phyloP scores from a whole-genome alignment of 768 basidiomycete genomes.

The Pholiota microspora region DNA sequence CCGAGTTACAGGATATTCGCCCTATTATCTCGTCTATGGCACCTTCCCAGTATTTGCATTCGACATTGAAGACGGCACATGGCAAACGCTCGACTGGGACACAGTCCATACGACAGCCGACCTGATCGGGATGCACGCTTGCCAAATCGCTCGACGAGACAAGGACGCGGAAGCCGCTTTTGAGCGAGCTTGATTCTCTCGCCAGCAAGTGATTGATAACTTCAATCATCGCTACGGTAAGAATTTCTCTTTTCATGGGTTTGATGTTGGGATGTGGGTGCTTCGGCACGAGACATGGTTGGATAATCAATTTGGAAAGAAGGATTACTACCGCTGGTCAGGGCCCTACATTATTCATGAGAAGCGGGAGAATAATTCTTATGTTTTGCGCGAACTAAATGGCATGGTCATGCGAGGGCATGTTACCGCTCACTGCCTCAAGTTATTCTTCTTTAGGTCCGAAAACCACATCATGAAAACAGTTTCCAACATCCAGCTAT shows the following conservation, averaged over 20 bases:
- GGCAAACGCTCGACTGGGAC: constrained; percentile 26
- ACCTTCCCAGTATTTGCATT: constrained; percentile 26
- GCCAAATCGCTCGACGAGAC: constrained; percentile 21
- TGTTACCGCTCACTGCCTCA: constrained; percentile 15
- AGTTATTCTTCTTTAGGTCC: constrained; percentile 16
- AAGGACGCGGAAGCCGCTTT: constrained; percentile 13
- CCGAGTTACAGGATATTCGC: constrained; percentile 27
- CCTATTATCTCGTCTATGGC: constrained; percentile 30
- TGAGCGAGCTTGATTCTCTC: constrained; percentile 8
- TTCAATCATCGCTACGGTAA: constrained; percentile 16
- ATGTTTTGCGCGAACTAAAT: constrained; percentile 19
- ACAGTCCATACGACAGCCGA: constrained; percentile 20
- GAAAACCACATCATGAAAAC: constrained; percentile 17
- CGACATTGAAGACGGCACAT: constrained; percentile 26
- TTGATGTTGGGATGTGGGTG: constrained; percentile 27
- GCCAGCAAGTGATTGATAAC: constrained; percentile 20
- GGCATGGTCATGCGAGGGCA: constrained; percentile 18
- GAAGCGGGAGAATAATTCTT: constrained; percentile 9
- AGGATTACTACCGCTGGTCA: constrained; percentile 24
- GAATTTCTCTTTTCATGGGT: constrained; percentile 16
- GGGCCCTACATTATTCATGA: constrained; percentile 29
- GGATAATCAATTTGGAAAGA: constrained; percentile 27
- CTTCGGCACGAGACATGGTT: constrained; percentile 29
- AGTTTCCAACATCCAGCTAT: not conserved
- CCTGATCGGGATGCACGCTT: constrained; percentile 20